These are phyloP conservation scores for Kondoa malvinella DNA, from an alignment of 768 basidiomycete species.

Conservation along the genomic window DNA sequence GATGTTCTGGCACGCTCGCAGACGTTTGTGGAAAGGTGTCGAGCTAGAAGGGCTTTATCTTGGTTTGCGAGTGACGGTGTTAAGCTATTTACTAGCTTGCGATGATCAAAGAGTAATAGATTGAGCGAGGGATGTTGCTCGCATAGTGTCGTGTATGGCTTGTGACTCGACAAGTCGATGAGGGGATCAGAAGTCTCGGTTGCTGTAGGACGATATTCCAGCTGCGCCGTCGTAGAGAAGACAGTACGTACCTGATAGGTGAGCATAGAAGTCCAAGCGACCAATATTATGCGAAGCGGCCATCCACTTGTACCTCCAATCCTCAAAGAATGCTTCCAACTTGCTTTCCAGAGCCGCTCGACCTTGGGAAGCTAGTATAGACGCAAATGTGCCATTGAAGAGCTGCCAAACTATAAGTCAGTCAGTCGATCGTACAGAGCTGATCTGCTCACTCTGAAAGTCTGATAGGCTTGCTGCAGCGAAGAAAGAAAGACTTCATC, in stretches of 20 bases:
- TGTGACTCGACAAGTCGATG: not conserved
- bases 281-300: not conserved
- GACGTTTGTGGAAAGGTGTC: not conserved
- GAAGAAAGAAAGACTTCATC: constrained; percentile 7
- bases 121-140: not conserved
- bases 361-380: not conserved
- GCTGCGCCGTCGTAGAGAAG: no score
- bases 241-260: not conserved
- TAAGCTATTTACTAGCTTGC: not conserved
- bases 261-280: not conserved
- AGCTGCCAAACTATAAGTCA: constrained; percentile 2
- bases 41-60: not conserved
- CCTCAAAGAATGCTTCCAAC: not conserved
- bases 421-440: not conserved
- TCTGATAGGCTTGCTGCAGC: not conserved
- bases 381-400: not conserved
- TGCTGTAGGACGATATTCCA: no score
- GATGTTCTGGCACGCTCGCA: not conserved
- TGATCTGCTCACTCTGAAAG: constrained; percentile 3
- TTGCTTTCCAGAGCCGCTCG: not conserved
- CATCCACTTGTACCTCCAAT: not conserved
- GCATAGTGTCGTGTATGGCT: not conserved
- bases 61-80: not conserved
- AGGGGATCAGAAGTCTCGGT: not conserved
- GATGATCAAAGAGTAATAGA: not conserved